phyloP scores from a whole-genome alignment of 768 basidiomycete genomes.

The Kwoniella bestiolae region DNA sequence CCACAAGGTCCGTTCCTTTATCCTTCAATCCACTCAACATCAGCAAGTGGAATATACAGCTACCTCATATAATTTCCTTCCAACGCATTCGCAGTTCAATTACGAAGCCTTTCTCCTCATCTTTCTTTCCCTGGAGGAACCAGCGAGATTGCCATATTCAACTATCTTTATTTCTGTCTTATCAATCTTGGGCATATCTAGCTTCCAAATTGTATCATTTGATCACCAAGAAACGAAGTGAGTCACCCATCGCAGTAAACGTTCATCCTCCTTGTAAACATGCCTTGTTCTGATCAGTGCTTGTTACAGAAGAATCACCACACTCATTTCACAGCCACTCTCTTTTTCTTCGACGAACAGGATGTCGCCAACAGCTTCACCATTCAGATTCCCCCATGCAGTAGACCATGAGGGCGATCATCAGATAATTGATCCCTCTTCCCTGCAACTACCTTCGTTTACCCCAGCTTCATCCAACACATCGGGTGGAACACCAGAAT shows the following conservation, averaged over 20 bases:
- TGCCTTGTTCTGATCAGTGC: background rate
- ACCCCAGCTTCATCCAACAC: constrained; percentile 1
- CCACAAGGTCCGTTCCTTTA: background rate
- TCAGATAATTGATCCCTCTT: constrained; percentile 15
- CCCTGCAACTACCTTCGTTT: background rate
- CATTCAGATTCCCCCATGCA: background rate
- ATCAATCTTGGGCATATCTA: background rate
- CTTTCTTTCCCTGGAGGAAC: constrained; percentile 18
- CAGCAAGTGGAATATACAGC: too few species aligned
- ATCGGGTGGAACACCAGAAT: background rate
- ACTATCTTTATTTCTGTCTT: background rate
- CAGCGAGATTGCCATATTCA: background rate
- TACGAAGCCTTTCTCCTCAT: too few species aligned
- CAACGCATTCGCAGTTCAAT: constrained; percentile 1
- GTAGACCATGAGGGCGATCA: constrained; percentile 4
- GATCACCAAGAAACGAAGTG: background rate
- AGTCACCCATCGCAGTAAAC: background rate
- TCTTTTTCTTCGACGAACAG: background rate
- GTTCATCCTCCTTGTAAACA: background rate
- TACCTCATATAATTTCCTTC: too few species aligned
- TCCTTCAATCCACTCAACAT: background rate
- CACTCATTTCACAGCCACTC: background rate
- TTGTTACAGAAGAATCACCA: background rate
- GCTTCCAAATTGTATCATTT: background rate
- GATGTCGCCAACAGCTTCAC: constrained; percentile 2